Evolutionary conservation across 345 rosid species (phyloP).

Genomic region (Camelina neglecta): DNA sequence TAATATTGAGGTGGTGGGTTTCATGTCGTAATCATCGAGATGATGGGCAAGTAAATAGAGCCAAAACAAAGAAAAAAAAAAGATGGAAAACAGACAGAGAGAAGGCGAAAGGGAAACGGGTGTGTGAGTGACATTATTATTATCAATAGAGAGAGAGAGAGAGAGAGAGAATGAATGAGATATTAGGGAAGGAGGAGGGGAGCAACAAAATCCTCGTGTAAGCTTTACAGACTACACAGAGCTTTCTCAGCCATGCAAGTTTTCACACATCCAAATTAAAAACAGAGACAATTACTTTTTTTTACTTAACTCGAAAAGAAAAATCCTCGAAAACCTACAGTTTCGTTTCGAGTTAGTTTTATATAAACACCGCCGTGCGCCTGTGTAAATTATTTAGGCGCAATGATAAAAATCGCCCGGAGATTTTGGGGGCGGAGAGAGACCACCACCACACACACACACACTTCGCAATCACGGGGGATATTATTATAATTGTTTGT

Average conservation of each 20-base stretch:
- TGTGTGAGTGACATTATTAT: constrained; percentile 27
- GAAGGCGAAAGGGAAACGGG: constrained; percentile 21
- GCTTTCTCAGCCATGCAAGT: constrained; percentile 69
- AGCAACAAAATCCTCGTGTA: constrained; percentile 64
- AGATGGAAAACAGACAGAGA: constrained; percentile 19
- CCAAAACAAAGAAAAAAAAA: constrained; percentile 33
- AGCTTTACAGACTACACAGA: constrained; percentile 56
- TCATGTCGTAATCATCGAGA: constrained; percentile 40
- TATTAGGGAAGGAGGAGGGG: constrained; percentile 32
- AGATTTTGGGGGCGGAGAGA: constrained; percentile 25
- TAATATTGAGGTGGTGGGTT: constrained; percentile 35
- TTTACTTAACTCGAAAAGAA: not conserved
- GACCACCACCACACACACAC: constrained; percentile 12
- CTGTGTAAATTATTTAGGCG: not conserved
- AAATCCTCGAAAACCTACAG: constrained; percentile 28
- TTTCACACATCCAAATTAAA: not conserved
- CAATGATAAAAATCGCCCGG: constrained; percentile 8
- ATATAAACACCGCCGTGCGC: not conserved
- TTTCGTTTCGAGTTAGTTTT: not conserved
- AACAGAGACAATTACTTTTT: too few relatives aligned
- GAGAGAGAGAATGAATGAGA: constrained; percentile 8
- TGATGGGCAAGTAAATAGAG: constrained; percentile 34
- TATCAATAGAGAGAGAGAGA: constrained; percentile 4
- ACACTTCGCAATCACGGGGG: constrained; percentile 33
- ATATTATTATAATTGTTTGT: not conserved